Base-by-base conservation (phyloP, 495 filamentous ascomycete species). In the Apiosordaria backusii region DNA sequence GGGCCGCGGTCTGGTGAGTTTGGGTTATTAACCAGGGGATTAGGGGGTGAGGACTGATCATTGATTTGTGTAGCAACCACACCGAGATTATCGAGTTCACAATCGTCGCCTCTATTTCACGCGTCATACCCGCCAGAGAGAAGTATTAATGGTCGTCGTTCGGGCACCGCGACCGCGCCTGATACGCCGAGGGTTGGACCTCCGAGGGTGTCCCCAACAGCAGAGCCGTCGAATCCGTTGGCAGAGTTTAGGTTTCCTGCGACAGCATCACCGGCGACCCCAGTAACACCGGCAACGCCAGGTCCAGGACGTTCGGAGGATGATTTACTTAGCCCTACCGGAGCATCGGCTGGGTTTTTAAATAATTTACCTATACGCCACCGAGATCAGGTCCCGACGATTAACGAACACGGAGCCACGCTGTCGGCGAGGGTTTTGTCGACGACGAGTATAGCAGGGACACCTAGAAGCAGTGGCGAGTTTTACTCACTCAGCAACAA, bases 401-500 rank as follows among this genome's bases (percentile, higher is more conserved):
- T 82, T 53, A 79, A 83, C 13, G 83, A 87, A 52, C 85, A 88
- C 50, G 73, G 86, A 54, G 80, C 84, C 19, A 84, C 86, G 21
- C 78, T 89, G n/a, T 71, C 78, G 27, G 85, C 92, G 18, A 83
- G 89, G 59, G 85, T 96, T 23, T 79, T 96, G 50, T 91, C 92
- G 24, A 86, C 87, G 26, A 86, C 87, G 24, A 94, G 90, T 67
- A 80, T 85, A 69, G 79, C 77, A 45, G 81, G 88, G 62, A 88
- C 91, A 57, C 90, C 91, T 24, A 81, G 96, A 72, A 97, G 92
- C 70, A 98, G 96, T 75, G 90, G 89, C 62, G 95, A 99, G 70
- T 96, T 97, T 68, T 97, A 96, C 74, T 93, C 93, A 4, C 78
- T 92, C 67, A 96, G 95, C 74, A 97, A 97, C 74, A 89, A 96